Evolutionary conservation across 768 basidiomycete genomes (phyloP).

Genomic region (Panellus pusillus): DNA sequence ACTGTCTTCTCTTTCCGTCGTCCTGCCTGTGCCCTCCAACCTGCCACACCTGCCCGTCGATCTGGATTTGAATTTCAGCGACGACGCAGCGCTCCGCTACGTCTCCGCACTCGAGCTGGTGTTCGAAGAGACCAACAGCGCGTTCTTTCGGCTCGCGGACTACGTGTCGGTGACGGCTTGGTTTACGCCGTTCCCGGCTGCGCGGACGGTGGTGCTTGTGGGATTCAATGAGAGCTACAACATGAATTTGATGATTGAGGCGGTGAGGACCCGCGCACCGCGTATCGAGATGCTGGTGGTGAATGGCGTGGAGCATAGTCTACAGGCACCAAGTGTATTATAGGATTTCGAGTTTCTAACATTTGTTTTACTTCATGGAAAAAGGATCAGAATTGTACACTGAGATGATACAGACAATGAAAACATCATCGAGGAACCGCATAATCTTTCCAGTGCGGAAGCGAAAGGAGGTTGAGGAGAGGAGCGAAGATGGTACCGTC

Average conservation of each 20-base stretch:
- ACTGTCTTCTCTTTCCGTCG: slow-evolving; percentile 4
- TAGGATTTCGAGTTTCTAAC: too few relatives aligned
- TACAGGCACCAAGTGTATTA: neutral
- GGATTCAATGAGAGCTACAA: neutral
- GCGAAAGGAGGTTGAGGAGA: too few relatives aligned
- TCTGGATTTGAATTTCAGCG: neutral
- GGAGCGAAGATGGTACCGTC: too few relatives aligned
- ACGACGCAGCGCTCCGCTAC: slow-evolving; percentile 7
- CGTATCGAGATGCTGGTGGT: slow-evolving; percentile 1
- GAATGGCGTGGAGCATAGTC: neutral
- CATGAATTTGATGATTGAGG: neutral
- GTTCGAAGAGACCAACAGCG: slow-evolving; percentile 3
- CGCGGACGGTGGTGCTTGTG: slow-evolving; percentile 8
- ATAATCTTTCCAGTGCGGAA: too few relatives aligned
- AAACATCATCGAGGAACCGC: too few relatives aligned
- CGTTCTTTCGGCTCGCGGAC: neutral
- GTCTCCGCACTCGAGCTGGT: slow-evolving; percentile 15
- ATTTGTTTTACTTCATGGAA: too few relatives aligned
- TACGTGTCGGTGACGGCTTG: slow-evolving; percentile 11
- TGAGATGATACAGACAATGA: too few relatives aligned
- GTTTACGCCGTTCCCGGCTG: slow-evolving; percentile 11
- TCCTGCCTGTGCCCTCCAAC: slow-evolving; percentile 8
- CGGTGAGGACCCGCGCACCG: neutral
- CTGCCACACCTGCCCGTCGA: neutral
- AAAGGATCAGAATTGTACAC: too few relatives aligned